phyloP scores from a whole-genome alignment of 495 filamentous ascomycete species.

The Cenococcum geophilum region DNA sequence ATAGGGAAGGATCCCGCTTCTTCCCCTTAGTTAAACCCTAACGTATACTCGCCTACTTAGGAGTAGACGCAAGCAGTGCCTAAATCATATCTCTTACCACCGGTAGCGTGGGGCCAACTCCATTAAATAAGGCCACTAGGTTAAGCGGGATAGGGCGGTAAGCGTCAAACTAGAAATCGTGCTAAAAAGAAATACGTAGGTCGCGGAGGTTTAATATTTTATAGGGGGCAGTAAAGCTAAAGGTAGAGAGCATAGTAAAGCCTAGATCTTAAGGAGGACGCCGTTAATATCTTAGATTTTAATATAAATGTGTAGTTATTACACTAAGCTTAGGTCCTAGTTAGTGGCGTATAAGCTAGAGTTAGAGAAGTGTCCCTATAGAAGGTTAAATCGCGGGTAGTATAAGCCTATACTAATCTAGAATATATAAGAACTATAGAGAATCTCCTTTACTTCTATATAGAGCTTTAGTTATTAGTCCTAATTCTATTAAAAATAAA shows the following conservation, averaged over 20 bases:
- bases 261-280: background rate
- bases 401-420: background rate
- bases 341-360: background rate
- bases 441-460: background rate
- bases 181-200: background rate
- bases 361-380: background rate
- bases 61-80: background rate
- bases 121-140: background rate
- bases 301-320: background rate
- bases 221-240: background rate
- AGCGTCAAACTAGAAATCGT: background rate
- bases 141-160: background rate
- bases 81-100: background rate
- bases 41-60: background rate
- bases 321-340: background rate
- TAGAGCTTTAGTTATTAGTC: background rate
- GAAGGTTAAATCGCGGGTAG: background rate
- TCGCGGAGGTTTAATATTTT: background rate
- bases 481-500: background rate
- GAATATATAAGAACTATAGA: background rate
- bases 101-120: background rate
- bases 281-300: background rate
- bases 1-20: background rate
- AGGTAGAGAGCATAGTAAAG: background rate
- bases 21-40: background rate